Conservation (phyloP, 345 rosid genomes). For the Eucalyptus virginea region DNA sequence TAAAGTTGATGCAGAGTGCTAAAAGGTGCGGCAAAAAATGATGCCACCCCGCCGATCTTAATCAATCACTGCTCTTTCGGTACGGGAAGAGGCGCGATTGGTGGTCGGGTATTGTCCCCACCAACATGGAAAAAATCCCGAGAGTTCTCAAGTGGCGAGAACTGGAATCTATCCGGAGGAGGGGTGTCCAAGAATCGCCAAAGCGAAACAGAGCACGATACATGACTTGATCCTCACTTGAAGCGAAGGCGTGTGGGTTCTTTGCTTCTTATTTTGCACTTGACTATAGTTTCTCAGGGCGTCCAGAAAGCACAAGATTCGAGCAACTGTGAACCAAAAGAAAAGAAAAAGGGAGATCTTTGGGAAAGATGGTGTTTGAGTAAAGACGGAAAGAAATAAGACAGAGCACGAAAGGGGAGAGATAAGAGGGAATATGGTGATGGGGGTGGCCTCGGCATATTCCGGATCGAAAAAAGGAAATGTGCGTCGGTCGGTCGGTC, state of each 20-base stretch:
- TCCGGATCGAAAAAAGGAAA: not conserved
- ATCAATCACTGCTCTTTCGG: not conserved
- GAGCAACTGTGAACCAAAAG: not conserved
- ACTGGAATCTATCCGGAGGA: not conserved
- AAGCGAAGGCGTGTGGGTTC: not conserved
- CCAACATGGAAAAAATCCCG: not conserved
- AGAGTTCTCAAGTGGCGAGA: not conserved
- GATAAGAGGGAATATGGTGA: not conserved
- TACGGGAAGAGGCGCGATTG: not conserved
- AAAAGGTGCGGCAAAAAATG: not conserved
- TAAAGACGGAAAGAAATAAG: not conserved
- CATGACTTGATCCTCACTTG: not conserved
- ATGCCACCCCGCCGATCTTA: not conserved
- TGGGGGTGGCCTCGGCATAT: not conserved
- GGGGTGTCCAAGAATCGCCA: not conserved
- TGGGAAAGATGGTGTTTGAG: not conserved
- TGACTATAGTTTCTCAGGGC: not conserved
- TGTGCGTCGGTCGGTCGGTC: not conserved
- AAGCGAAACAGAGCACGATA: not conserved
- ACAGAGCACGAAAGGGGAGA: not conserved
- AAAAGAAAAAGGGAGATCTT: not conserved
- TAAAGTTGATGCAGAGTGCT: not conserved
- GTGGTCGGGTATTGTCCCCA: not conserved
- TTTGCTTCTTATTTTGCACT: not conserved
- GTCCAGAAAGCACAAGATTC: not conserved